A percentile compares a stretch with the other conserved stretches of the same genome.
These are phyloP conservation scores for Fusarium subtropicale DNA, from an alignment of 2,329 filamentous ascomycete species.

Conservation along the genomic window DNA sequence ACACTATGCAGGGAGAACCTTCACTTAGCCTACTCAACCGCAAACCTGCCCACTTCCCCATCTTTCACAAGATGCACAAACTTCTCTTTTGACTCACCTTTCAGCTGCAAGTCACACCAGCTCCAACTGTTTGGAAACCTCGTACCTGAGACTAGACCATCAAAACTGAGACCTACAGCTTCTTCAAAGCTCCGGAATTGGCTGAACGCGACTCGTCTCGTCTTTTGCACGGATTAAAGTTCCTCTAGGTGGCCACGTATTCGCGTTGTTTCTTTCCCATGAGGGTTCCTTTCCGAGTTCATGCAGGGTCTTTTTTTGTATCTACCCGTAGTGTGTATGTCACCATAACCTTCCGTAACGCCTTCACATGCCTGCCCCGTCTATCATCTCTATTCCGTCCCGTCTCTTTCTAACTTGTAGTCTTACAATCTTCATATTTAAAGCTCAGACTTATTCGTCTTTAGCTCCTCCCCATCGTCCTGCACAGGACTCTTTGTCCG, in stretches of 20 bases:
- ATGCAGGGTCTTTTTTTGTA: constrained; percentile 5
- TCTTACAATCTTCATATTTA: constrained; percentile 17
- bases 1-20: constrained; percentile 31
- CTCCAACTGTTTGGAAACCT: background rate
- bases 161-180: constrained; percentile 32
- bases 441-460: constrained; percentile 5
- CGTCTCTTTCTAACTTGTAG: constrained; percentile 11
- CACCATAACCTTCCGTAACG: constrained; percentile 13
- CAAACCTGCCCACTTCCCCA: constrained; percentile 19
- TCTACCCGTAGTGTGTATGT: background rate
- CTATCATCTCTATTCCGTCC: constrained; percentile 31
- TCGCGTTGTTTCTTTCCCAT: background rate
- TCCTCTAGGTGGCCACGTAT: constrained; percentile 4
- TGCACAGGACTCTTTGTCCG: constrained; percentile 48
- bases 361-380: constrained; percentile 16
- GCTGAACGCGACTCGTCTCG: background rate
- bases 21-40: background rate
- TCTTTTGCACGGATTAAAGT: background rate
- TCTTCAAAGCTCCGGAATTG: constrained; percentile 18
- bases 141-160: constrained; percentile 25
- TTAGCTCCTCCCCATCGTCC: constrained; percentile 26
- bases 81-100: constrained; percentile 6
- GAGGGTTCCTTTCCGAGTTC: constrained; percentile 9
- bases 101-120: constrained; percentile 13
- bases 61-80: constrained; percentile 12